These are phyloP conservation scores for Rutstroemia sp. DNA, from an alignment of 2,329 filamentous ascomycete species.

Conservation along the genomic window DNA sequence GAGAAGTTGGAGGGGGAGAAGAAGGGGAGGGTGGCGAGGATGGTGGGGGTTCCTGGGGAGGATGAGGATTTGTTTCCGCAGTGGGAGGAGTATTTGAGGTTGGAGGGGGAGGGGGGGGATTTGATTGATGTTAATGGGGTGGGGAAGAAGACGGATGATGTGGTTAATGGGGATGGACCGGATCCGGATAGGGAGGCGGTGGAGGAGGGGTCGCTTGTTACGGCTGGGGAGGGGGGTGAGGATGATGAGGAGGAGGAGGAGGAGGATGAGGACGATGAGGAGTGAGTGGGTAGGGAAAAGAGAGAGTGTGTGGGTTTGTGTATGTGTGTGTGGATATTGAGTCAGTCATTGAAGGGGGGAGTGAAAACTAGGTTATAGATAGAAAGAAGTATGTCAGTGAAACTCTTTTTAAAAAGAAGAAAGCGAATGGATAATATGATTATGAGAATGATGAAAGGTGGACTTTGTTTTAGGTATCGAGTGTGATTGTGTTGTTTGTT, in stretches of 20 bases:
- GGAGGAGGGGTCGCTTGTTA: constrained; percentile 10
- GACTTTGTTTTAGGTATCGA: too few species aligned
- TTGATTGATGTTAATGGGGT: constrained; percentile 26
- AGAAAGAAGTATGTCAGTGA: too few species aligned
- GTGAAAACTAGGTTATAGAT: too few species aligned
- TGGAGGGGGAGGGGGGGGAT: constrained; percentile 62
- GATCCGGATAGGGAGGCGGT: constrained; percentile 19
- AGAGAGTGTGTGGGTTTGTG: too few species aligned
- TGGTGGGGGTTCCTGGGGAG: constrained; percentile 74
- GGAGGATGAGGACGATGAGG: neutral
- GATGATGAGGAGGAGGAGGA: neutral
- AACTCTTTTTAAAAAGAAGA: too few species aligned
- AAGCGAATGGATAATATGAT: too few species aligned
- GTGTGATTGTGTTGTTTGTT: too few species aligned
- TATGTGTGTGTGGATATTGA: too few species aligned
- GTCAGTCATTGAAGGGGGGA: too few species aligned
- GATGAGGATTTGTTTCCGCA: constrained; percentile 90
- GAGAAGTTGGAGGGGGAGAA: constrained; percentile 72
- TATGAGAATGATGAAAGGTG: too few species aligned
- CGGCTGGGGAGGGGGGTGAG: neutral
- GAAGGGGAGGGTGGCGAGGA: constrained; percentile 76
- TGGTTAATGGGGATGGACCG: constrained; percentile 15
- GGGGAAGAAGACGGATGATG: constrained; percentile 5
- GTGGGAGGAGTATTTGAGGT: constrained; percentile 82
- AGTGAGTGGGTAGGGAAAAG: neutral